Evolutionary conservation across 106 monocot species (phyloP), one percentile per base, ranked within the genome.

Genomic region (Platanthera zijinensis): DNA sequence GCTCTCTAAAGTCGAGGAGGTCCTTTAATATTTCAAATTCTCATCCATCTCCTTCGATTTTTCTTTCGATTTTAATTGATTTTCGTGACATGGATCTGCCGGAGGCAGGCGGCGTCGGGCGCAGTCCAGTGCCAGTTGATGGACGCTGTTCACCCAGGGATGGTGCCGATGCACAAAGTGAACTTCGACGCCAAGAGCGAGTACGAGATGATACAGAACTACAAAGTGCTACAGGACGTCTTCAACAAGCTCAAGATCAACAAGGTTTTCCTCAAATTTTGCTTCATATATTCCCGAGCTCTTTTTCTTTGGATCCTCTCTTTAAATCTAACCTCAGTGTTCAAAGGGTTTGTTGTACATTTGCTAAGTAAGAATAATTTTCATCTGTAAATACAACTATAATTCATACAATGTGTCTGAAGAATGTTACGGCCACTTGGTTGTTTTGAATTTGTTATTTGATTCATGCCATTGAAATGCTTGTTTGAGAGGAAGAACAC

Each of bases 201-300:
- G 76, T 97, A 97, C 73, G 97, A 97, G 69, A 97, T 97, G 97
- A 97, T 97, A 62, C 97, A 97, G 85, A 97, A 97, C 82, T 97
- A 97, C 84, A 97, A 97, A 85, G 94, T 97, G 18, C 89, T 97
- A 14, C 97, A 97, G 88, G 97, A 97, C 50, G 97, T 97, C 14
- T 97, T 97, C 77, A 94, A 92, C 84, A 97, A 94, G 89, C 91
- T 97, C 64, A 97, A 97, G 89, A 91, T 97, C 86, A 89, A 80
- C 72, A 97, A 97, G 97, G 97, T 94, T 9, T 51, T 18, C 48
- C 50, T 57, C 5, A 18, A 61, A 2, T 45, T 72, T 51, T 10
- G 2, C 21, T 7, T 22, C 9, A 11, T 7, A 25, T 12, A 51
- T 57, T 21, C 14, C 17, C 39, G 47, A 56, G 11, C 72, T 73